phyloP scores from a whole-genome alignment of 495 filamentous ascomycete species.

The Tetracladium setigerum region DNA sequence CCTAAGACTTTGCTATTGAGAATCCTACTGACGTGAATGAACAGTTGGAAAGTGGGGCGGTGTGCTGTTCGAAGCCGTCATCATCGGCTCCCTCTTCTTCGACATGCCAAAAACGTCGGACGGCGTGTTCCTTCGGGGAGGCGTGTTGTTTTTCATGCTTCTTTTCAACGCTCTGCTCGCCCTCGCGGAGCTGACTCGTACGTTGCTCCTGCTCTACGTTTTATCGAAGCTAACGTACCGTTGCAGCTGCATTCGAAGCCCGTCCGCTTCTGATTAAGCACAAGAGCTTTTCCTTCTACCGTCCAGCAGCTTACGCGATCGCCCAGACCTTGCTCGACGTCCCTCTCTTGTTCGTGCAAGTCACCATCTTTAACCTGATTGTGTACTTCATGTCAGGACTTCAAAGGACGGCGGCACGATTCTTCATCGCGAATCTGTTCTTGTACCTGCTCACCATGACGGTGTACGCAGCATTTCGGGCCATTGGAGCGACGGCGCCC shows the following conservation, averaged over 20 bases:
- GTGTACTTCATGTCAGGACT: slow-evolving; percentile 71
- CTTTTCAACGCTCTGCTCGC: slow-evolving; percentile 76
- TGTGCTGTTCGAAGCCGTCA: slow-evolving; percentile 63
- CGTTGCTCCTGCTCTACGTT: slow-evolving; percentile 56
- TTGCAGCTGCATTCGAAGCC: slow-evolving; percentile 54
- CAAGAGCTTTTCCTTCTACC: slow-evolving; percentile 75
- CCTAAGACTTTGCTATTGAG: too few relatives aligned
- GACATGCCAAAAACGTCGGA: slow-evolving; percentile 50
- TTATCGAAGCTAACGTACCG: too few relatives aligned
- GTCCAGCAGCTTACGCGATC: slow-evolving; percentile 67
- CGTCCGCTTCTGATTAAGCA: slow-evolving; percentile 72
- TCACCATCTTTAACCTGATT: slow-evolving; percentile 60
- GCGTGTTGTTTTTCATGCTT: slow-evolving; percentile 58
- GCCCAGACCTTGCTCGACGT: slow-evolving; percentile 68
- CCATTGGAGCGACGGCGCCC: slow-evolving; percentile 53
- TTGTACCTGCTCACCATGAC: slow-evolving; percentile 58
- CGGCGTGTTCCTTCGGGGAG: slow-evolving; percentile 46
- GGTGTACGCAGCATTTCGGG: slow-evolving; percentile 70
- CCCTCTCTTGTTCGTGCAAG: slow-evolving; percentile 61
- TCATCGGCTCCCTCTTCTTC: slow-evolving; percentile 72
- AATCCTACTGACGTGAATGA: too few relatives aligned
- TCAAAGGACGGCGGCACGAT: slow-evolving; percentile 59
- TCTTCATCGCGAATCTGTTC: too few relatives aligned
- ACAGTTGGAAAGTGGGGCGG: slow-evolving; percentile 42
- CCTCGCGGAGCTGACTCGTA: slow-evolving; percentile 64